Percentiles rank a stretch among this genome's conserved stretches.
Conservation (phyloP, 768 basidiomycete species). For the Strobilomyces confusus region DNA sequence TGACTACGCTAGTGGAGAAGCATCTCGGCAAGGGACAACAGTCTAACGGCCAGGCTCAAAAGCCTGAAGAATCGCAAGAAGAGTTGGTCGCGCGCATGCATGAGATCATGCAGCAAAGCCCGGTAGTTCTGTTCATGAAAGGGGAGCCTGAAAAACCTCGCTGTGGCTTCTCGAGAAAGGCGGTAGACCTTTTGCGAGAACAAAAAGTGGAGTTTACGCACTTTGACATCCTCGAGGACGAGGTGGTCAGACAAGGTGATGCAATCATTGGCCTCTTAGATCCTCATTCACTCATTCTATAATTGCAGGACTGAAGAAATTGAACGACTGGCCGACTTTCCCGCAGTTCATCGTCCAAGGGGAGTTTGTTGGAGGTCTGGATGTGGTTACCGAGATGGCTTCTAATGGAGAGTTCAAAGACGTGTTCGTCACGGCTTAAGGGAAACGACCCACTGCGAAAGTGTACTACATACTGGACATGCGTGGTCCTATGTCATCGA, state of each 20-base stretch:
- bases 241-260: slow-evolving; percentile 75
- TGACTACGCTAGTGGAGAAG: slow-evolving; percentile 59
- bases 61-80: slow-evolving; percentile 52
- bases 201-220: slow-evolving; percentile 62
- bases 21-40: slow-evolving; percentile 38
- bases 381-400: slow-evolving; percentile 87
- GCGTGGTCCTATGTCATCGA: too few species aligned
- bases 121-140: slow-evolving; percentile 90
- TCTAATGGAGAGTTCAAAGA: slow-evolving; percentile 74
- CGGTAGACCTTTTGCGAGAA: slow-evolving; percentile 61
- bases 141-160: slow-evolving; percentile 72
- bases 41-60: slow-evolving; percentile 21
- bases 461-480: too few species aligned
- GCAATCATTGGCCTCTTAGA: slow-evolving; percentile 1
- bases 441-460: too few species aligned
- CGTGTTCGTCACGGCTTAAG: slow-evolving; percentile 15
- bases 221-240: slow-evolving; percentile 84
- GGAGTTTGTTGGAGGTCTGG: slow-evolving; percentile 92
- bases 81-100: slow-evolving; percentile 63
- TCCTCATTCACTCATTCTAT: slow-evolving; percentile 2
- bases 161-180: slow-evolving; percentile 83
- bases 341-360: slow-evolving; percentile 86
- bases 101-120: slow-evolving; percentile 71
- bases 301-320: slow-evolving; percentile 55
- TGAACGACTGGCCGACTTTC: slow-evolving; percentile 91